Evolutionary conservation across 192 early-diverging fungal genomes (phyloP), one percentile per base, ranked within the genome.

Genomic region (Coemansia umbellata): DNA sequence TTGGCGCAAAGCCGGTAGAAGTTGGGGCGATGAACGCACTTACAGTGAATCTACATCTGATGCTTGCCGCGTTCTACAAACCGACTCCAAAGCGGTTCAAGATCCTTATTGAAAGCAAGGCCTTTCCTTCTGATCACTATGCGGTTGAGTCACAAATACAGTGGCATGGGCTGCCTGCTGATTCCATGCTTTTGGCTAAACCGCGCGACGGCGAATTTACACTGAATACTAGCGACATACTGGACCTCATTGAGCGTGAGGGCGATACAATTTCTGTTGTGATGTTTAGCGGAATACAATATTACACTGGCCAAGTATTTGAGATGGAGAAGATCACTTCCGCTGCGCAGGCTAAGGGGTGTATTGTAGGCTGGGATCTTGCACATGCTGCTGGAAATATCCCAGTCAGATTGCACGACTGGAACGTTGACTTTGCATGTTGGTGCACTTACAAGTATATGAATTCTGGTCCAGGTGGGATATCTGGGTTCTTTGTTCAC

Each of bases 401-500:
- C 1, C 85, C 85, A 27, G 67, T 97, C 41, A 56, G 82, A 31
- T 73, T 99, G 54, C 92, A 97, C 69, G 91, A 93, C 63, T 99
- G 96, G 96, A 78, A 85, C 28, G 92, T 94, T 9, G 96, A 99
- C 63, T 97, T 97, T 86, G 96, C 95, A 9, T 87, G 86, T 62
- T 97, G 95, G 95, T 98, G 94, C 80, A 88, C 94, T 4, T 98
- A 98, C 84, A 99, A 99, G 69, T 99, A 99, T 68, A 74, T 99
- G 37, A 99, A 99, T 63, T 83, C 92, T n/a, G 94, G 96, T 3
- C 91, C 96, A 0, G 96, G 96, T 32, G 89, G 89, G 31, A 95
- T 99, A 52, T 91, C 84, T 13, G 91, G 91, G 2, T 82, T 89
- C 7, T 99, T 94, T 71, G 84, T 99, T 6, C 92, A 99, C 50